Conservation (phyloP, 441 rosid genomes). For the Pelargonium myrrhifolium region DNA sequence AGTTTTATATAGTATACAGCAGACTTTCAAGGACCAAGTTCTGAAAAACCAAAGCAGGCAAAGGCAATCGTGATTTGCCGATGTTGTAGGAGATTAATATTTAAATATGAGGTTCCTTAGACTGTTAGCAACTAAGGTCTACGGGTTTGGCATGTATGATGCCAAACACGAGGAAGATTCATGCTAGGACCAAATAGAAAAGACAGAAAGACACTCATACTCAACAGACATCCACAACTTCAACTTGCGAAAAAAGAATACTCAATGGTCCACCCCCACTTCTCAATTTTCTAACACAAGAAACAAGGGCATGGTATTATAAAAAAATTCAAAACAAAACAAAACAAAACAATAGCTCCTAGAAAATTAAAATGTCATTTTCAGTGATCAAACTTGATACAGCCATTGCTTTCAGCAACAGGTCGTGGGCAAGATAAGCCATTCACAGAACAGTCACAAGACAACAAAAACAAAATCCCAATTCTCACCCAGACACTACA, state of each 20-base stretch:
- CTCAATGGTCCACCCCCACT: conserved; percentile 26
- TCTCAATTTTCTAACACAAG: conserved; percentile 16
- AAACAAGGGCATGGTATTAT: conserved; percentile 22
- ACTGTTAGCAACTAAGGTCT: conserved; percentile 15
- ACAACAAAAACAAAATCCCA: background rate
- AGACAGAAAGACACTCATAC: conserved; percentile 32
- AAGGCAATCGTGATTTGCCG: conserved; percentile 14
- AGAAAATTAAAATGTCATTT: conserved; percentile 28
- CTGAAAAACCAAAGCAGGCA: conserved; percentile 15
- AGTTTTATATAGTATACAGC: conserved; percentile 3
- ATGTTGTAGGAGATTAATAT: conserved; percentile 21
- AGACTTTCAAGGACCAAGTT: conserved; percentile 11
- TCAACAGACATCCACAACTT: conserved; percentile 32
- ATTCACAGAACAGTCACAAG: conserved; percentile 5
- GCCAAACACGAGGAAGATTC: conserved; percentile 42
- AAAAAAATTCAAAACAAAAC: conserved; percentile 18
- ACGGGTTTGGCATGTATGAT: conserved; percentile 22
- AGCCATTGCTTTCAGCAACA: conserved; percentile 23
- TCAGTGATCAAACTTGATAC: conserved; percentile 22
- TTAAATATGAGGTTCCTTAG: conserved; percentile 22
- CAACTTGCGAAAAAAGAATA: conserved; percentile 39
- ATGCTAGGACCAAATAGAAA: conserved; percentile 36
- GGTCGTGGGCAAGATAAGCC: conserved; percentile 16
- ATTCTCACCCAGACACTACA: background rate
- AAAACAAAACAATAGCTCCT: conserved; percentile 15